Base-by-base conservation (phyloP, 768 basidiomycete genomes). In the Nidularia pulvinata region DNA sequence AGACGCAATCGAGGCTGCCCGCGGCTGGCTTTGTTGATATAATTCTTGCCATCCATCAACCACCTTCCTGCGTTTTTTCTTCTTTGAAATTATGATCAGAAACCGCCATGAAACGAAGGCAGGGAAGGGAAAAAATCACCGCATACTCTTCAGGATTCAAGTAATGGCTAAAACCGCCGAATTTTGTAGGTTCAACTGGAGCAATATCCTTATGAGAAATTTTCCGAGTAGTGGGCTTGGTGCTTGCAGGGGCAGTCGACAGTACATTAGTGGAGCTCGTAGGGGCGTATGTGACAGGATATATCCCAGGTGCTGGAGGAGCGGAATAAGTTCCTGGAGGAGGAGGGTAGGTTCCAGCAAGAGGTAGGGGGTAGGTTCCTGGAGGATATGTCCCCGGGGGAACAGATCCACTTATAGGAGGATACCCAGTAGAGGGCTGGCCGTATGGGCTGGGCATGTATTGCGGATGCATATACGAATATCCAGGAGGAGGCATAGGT, bases 31-130 rank as follows among this genome's bases (percentile, higher is more conserved):
- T 4, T 42, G 37, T 16, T 42, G 11, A 42, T 42, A 42, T 11
- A 42, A 11, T 42, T 49, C 50, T 39, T 48, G 44, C 46, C 51
- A 58, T 43, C 57, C 61, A 55, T 59, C 57, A 46, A 59, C 64
- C 7, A 58, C 50, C 34, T 59, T 62, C 10, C 56, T 37, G 11
- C 61, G 52, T 48, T 65, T 65, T 51, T 51, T 64, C 33, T n/a
- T 37, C 50, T 51, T 22, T 33, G 46, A 46, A 30, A 16, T 7
- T 42, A 32, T 25, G 25, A 30, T 52, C 39, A 25, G 37, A 11
- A 16, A 42, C 3, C 37, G 37, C 37, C 37, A 16, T 11, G 37
- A 11, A 11, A 11, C 16, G 4, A 42, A 42, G 11, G 37, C 11
- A 42, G 25, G 25, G 25, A 11, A 4, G 37, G 37, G 11, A 42